phyloP scores from a whole-genome alignment of 176 grass and related monocot genomes.

The Carex parvula region DNA sequence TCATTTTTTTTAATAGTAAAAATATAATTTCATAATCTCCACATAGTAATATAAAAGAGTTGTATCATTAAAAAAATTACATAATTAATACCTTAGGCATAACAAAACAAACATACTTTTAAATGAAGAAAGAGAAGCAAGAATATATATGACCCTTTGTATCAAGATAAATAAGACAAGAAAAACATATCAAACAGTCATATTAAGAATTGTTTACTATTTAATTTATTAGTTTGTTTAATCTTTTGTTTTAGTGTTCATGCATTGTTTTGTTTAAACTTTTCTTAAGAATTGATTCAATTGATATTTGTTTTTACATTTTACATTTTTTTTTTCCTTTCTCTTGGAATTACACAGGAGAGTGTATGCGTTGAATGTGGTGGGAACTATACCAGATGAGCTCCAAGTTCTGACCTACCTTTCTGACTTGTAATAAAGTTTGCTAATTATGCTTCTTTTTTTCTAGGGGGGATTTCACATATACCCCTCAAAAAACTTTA shows the following conservation, averaged over 20 bases:
- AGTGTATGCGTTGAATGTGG: constrained; percentile 29
- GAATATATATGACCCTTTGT: too few species aligned
- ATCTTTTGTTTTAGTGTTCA: not conserved
- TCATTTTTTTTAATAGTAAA: too few species aligned
- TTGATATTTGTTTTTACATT: not conserved
- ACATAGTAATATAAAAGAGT: too few species aligned
- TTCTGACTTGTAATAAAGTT: constrained; percentile 40
- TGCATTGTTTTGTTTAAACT: not conserved
- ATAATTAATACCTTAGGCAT: too few species aligned
- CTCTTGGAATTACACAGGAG: constrained; percentile 40
- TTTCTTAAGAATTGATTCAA: not conserved
- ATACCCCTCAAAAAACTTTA: too few species aligned
- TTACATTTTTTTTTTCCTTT: not conserved
- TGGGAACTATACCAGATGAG: constrained; percentile 54
- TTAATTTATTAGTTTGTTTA: not conserved
- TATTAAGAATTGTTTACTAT: not conserved
- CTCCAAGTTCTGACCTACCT: constrained; percentile 52
- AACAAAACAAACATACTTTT: too few species aligned
- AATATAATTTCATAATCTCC: too few species aligned
- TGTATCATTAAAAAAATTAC: too few species aligned
- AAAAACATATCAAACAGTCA: too few species aligned
- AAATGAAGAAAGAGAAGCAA: too few species aligned
- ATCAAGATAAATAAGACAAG: too few species aligned
- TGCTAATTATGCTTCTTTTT: not conserved
- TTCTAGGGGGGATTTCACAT: not conserved